A percentile compares a stretch with the other conserved stretches of the same genome.
Evolutionary conservation across 1,284 basidiomycete species (phyloP).

Genomic region (Microbotryum violaceum): DNA sequence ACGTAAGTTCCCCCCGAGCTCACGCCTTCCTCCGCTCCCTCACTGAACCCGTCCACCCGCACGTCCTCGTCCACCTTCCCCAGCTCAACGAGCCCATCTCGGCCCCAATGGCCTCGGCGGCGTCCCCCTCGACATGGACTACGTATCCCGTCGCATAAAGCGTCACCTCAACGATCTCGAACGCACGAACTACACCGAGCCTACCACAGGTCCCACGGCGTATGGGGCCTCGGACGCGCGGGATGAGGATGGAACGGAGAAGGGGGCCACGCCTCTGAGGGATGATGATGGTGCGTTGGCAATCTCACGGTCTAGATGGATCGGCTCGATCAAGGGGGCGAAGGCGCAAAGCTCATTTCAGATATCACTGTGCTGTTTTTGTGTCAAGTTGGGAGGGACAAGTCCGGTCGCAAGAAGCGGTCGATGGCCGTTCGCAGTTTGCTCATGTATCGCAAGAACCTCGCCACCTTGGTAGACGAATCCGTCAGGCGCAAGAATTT

Average conservation of each 20-base stretch:
- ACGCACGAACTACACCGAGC: slow-evolving; percentile 68
- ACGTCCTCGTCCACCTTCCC: too few species aligned
- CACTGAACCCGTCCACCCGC: too few species aligned
- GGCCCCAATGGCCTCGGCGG: too few species aligned
- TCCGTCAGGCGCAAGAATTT: slow-evolving; percentile 51
- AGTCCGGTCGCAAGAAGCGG: slow-evolving; percentile 52
- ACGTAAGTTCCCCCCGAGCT: too few species aligned
- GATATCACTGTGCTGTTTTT: neutral
- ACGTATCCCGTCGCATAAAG: slow-evolving; percentile 63
- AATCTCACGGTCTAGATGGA: slow-evolving; percentile 49
- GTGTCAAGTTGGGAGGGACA: slow-evolving; percentile 30
- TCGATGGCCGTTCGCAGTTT: slow-evolving; percentile 67
- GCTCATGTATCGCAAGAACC: slow-evolving; percentile 66
- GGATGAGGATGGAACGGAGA: slow-evolving; percentile 41
- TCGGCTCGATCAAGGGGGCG: neutral
- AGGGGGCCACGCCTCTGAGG: slow-evolving; percentile 41
- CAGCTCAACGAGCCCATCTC: too few species aligned
- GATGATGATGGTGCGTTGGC: slow-evolving; percentile 52
- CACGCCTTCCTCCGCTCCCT: too few species aligned
- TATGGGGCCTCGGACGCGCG: slow-evolving; percentile 35
- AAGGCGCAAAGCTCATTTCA: neutral
- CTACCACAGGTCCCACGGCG: slow-evolving; percentile 45
- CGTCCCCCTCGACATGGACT: slow-evolving; percentile 49
- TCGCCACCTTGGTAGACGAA: slow-evolving; percentile 63
- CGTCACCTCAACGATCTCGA: slow-evolving; percentile 72